A percentile compares a stretch with the other conserved stretches of the same genome.
Evolutionary conservation across 768 basidiomycete genomes (phyloP).

Genomic region (Coprinellus aureogranulatus): DNA sequence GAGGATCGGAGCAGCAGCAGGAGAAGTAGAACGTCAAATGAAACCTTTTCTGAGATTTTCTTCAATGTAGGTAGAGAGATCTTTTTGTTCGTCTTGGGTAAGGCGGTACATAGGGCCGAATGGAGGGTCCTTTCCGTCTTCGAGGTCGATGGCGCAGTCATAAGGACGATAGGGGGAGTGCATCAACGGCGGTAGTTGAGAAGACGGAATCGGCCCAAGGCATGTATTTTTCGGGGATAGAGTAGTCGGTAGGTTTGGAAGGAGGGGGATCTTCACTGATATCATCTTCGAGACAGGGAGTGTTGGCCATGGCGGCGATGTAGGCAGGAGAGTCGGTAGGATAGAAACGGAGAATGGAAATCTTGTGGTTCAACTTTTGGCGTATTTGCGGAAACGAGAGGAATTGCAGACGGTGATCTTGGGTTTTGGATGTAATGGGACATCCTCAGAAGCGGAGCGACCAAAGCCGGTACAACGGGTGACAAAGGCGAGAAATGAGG

Average conservation of each 20-base stretch:
- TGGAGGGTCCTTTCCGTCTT: slow-evolving; percentile 11
- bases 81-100: slow-evolving; percentile 26
- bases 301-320: slow-evolving; percentile 10
- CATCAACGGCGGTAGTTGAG: slow-evolving; percentile 1
- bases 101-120: slow-evolving; percentile 15
- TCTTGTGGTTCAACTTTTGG: slow-evolving; percentile 10
- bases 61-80: slow-evolving; percentile 33
- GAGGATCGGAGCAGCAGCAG: slow-evolving; percentile 30
- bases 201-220: slow-evolving; percentile 5
- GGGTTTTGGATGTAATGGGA: slow-evolving; percentile 9
- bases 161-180: slow-evolving; percentile 7
- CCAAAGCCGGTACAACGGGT: slow-evolving; percentile 18
- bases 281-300: slow-evolving; percentile 1
- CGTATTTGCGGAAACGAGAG: slow-evolving; percentile 18
- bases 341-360: slow-evolving; percentile 8
- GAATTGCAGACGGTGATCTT: slow-evolving; percentile 15
- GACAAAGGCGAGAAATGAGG: slow-evolving; percentile 7
- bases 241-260: background rate
- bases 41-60: slow-evolving; percentile 31
- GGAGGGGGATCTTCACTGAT: slow-evolving; percentile 4
- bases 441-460: slow-evolving; percentile 14
- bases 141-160: slow-evolving; percentile 10
- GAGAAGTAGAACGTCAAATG: slow-evolving; percentile 31
- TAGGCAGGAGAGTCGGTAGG: slow-evolving; percentile 13
- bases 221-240: background rate